Conservation (phyloP, 495 filamentous ascomycete genomes). For the Neurospora tetraspora region DNA sequence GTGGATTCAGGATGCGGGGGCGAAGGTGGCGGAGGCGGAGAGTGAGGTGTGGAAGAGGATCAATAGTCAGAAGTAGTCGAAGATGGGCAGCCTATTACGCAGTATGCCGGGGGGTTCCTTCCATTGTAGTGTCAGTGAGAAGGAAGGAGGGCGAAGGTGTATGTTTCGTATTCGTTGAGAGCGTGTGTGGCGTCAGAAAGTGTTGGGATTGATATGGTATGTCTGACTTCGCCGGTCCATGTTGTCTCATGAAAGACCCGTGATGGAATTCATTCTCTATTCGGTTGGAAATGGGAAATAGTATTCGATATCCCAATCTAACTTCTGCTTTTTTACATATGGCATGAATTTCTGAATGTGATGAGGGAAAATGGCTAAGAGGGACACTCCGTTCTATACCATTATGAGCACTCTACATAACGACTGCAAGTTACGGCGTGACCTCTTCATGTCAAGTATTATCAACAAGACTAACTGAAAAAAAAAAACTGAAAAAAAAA, state of each 20-base stretch:
- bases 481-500: not conserved
- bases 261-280: not conserved
- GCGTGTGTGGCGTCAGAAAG: not conserved
- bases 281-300: not conserved
- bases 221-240: not conserved
- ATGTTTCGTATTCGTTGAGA: not conserved
- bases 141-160: not conserved
- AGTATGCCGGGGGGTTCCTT: not conserved
- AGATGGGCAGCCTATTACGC: not conserved
- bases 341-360: not conserved
- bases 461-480: not conserved
- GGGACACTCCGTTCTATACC: not conserved
- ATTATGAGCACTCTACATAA: not conserved
- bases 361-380: not conserved
- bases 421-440: not conserved
- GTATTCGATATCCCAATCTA: not conserved
- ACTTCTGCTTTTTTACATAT: not conserved
- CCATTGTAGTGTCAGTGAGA: not conserved
- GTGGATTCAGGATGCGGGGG: constrained; percentile 51
- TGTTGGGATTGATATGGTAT: not conserved
- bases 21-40: constrained; percentile 52
- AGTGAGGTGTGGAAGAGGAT: constrained; percentile 64
- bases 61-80: constrained; percentile 34
- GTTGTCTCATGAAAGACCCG: not conserved
- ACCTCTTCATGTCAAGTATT: not conserved